A percentile compares a stretch with the other conserved stretches of the same genome.
These are phyloP conservation scores for Psilocybe tampanensis DNA, from an alignment of 768 basidiomycete species.

Conservation along the genomic window DNA sequence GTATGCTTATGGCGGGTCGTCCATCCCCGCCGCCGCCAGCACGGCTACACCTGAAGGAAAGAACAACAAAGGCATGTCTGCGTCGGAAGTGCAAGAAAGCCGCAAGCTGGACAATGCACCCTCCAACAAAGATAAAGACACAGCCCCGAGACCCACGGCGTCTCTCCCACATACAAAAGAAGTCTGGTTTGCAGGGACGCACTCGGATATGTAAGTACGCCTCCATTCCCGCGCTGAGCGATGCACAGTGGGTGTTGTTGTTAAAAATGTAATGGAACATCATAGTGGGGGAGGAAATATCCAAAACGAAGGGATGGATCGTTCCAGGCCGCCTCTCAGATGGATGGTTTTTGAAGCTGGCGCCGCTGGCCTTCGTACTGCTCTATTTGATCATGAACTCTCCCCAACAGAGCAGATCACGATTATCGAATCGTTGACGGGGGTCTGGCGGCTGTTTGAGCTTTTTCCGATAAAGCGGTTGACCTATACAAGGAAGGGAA, in stretches of 20 bases:
- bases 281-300: conserved; percentile 22
- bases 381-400: conserved; percentile 9
- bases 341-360: conserved; percentile 28
- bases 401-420: conserved; percentile 7
- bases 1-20: conserved; percentile 18
- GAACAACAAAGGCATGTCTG: not conserved
- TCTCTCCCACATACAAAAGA: conserved; percentile 25
- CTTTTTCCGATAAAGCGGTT: conserved; percentile 6
- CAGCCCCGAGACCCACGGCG: too few relatives aligned
- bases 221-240: not conserved
- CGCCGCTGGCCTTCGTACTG: conserved; percentile 15
- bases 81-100: too few relatives aligned
- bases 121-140: too few relatives aligned
- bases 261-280: too few relatives aligned
- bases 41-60: too few relatives aligned
- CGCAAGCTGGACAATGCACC: too few relatives aligned
- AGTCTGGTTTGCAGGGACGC: conserved; percentile 30
- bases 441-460: conserved; percentile 21
- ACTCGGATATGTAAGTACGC: conserved; percentile 25
- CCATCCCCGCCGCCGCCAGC: not conserved
- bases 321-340: conserved; percentile 20
- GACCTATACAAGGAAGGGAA: conserved; percentile 5
- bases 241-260: too few relatives aligned
- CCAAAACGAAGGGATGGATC: conserved; percentile 20
- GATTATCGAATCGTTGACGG: conserved; percentile 22